phyloP scores from a whole-genome alignment of 805 yeast genomes.

The Candida caryicola region DNA sequence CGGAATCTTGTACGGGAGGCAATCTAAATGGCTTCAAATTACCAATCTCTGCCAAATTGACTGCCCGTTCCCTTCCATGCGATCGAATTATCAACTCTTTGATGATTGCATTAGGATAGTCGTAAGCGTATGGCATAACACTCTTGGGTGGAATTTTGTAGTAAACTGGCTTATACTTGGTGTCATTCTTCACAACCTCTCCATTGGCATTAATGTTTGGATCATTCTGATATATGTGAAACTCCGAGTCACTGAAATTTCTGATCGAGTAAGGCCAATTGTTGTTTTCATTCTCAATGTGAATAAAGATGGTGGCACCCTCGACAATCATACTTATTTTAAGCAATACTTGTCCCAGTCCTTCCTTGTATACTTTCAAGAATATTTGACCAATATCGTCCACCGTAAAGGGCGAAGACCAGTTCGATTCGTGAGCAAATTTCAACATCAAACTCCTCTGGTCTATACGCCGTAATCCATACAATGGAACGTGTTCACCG shows the following conservation, averaged over 20 bases:
- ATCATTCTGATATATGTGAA: conserved; percentile 81
- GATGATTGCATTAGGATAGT: conserved; percentile 84
- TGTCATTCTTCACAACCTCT: conserved; percentile 45
- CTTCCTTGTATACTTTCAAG: conserved; percentile 63
- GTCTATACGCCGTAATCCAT: conserved; percentile 54
- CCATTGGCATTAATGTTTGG: conserved; percentile 69
- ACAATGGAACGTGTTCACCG: conserved; percentile 53
- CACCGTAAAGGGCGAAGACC: conserved; percentile 88
- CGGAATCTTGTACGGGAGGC: conserved; percentile 44
- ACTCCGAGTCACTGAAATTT: conserved; percentile 85
- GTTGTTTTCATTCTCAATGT: conserved; percentile 65
- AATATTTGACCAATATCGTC: conserved; percentile 81
- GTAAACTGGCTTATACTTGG: conserved; percentile 69
- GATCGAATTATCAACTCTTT: conserved; percentile 76
- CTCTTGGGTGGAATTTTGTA: conserved; percentile 84
- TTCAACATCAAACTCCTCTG: conserved; percentile 62
- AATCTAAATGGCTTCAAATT: conserved; percentile 81
- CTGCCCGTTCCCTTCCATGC: conserved; percentile 69
- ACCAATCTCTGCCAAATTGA: conserved; percentile 92
- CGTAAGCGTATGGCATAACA: conserved; percentile 99
- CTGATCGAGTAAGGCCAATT: conserved; percentile 93
- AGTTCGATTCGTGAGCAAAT: conserved; percentile 55
- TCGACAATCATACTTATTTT: conserved; percentile 77
- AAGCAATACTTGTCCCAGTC: conserved; percentile 65
- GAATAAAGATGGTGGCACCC: conserved; percentile 75